Evolutionary conservation across 2,329 filamentous ascomycete species (phyloP).

Genomic region (Chrysosporium keratinophilum): DNA sequence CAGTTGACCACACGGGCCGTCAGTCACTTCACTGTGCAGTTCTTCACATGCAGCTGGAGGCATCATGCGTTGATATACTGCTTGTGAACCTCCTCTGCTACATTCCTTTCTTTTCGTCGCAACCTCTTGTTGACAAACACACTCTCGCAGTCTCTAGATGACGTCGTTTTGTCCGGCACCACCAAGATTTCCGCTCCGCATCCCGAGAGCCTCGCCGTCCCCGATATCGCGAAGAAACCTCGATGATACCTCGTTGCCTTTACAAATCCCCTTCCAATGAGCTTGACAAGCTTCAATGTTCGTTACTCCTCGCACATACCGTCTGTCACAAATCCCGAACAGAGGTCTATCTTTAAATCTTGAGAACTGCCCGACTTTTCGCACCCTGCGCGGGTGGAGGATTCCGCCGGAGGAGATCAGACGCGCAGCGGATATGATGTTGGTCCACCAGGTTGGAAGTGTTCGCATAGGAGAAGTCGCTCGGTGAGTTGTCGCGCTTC

Average conservation of each 20-base stretch:
- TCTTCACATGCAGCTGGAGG: too few species aligned
- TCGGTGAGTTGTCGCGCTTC: slow-evolving; percentile 46
- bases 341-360: slow-evolving; percentile 19
- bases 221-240: background rate
- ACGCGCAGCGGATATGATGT: slow-evolving; percentile 54
- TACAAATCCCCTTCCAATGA: background rate
- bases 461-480: slow-evolving; percentile 93
- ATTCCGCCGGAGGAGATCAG: slow-evolving; percentile 19
- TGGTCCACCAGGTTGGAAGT: slow-evolving; percentile 80
- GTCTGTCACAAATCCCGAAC: slow-evolving; percentile 32
- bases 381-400: slow-evolving; percentile 30
- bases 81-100: background rate
- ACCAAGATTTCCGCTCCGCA: slow-evolving; percentile 3
- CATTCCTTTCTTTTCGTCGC: background rate
- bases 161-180: background rate
- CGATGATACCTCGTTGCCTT: background rate
- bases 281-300: slow-evolving; percentile 29
- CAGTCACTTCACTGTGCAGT: too few species aligned
- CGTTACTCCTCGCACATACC: slow-evolving; percentile 35
- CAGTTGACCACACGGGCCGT: background rate
- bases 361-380: slow-evolving; percentile 22
- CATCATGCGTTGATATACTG: background rate
- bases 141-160: background rate
- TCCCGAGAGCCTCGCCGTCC: background rate
- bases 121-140: background rate